These are phyloP conservation scores for Scutellaria galericulata DNA, from an alignment of 257 asterid genomes.

Conservation along the genomic window DNA sequence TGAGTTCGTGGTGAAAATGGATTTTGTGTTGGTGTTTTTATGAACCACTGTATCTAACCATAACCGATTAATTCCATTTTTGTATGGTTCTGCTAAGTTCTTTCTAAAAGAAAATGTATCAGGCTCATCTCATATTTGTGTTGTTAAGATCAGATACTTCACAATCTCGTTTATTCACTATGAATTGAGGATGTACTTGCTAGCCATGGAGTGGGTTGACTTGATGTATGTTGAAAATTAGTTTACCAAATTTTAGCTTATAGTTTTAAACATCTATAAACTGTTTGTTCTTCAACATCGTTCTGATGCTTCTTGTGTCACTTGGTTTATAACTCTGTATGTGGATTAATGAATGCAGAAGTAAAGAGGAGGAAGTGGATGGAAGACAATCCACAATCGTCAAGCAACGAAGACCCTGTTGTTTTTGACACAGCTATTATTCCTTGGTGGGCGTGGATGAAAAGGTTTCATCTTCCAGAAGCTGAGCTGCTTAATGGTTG, in stretches of 20 bases:
- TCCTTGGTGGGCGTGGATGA: conserved; percentile 99
- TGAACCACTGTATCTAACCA: neutral
- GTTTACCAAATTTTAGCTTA: neutral
- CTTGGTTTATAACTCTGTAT: conserved; percentile 15
- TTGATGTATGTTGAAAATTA: neutral
- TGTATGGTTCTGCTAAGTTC: neutral
- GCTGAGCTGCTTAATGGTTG: conserved; percentile 95
- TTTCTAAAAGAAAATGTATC: neutral
- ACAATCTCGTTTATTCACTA: neutral
- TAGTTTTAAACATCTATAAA: neutral
- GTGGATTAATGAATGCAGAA: conserved; percentile 52
- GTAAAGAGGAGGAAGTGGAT: conserved; percentile 96
- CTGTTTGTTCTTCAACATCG: neutral
- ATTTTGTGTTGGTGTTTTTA: neutral
- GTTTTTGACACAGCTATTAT: conserved; percentile 80
- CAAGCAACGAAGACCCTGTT: conserved; percentile 77
- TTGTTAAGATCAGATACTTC: neutral
- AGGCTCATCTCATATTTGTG: neutral
- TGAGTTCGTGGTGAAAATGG: neutral
- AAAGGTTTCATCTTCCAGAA: conserved; percentile 96
- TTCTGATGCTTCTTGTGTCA: conserved; percentile 2
- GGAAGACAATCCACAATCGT: conserved; percentile 77
- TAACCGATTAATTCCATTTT: neutral
- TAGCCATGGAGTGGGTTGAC: neutral
- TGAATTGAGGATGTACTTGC: neutral